Percentiles rank a stretch among this genome's conserved stretches.
Conservation (phyloP, 805 yeast species). For the Naumovozyma castellii region DNA sequence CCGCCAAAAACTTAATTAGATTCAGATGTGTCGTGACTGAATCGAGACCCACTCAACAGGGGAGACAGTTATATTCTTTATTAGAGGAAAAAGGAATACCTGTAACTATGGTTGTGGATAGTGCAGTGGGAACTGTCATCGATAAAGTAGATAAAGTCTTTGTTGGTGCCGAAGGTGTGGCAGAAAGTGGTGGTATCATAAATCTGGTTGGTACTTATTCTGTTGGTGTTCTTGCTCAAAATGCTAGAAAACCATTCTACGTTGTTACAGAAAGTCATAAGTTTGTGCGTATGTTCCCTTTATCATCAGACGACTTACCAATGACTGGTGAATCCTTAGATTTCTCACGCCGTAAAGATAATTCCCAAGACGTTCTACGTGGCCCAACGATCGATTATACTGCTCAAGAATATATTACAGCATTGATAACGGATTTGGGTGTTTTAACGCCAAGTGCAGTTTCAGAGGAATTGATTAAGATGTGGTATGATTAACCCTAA, state of each 20-base stretch:
- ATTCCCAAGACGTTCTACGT: constrained; percentile 28
- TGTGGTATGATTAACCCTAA: constrained; percentile 75
- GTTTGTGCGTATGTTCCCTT: constrained; percentile 91
- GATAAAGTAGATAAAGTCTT: constrained; percentile 87
- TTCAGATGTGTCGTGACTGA: constrained; percentile 90
- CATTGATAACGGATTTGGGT: constrained; percentile 91
- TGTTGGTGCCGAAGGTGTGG: constrained; percentile 98
- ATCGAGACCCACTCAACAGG: constrained; percentile 77
- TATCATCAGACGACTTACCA: constrained; percentile 87
- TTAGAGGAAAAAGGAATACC: constrained; percentile 72
- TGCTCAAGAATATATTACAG: constrained; percentile 91
- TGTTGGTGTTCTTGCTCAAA: constrained; percentile 83
- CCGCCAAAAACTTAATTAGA: constrained; percentile 67
- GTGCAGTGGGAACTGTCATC: constrained; percentile 87
- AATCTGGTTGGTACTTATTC: constrained; percentile 93
- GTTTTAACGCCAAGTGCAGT: constrained; percentile 96
- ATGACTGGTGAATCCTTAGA: constrained; percentile 40
- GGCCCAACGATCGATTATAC: constrained; percentile 80
- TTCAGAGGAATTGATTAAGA: constrained; percentile 93
- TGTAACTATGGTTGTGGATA: constrained; percentile 77
- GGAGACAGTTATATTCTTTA: constrained; percentile 58
- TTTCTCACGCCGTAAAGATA: constrained; percentile 28
- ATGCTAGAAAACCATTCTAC: constrained; percentile 85
- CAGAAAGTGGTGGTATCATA: constrained; percentile 96
- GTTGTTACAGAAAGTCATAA: constrained; percentile 93